Conservation (phyloP, 208 protist genomes). For the Crithidia sp. region DNA sequence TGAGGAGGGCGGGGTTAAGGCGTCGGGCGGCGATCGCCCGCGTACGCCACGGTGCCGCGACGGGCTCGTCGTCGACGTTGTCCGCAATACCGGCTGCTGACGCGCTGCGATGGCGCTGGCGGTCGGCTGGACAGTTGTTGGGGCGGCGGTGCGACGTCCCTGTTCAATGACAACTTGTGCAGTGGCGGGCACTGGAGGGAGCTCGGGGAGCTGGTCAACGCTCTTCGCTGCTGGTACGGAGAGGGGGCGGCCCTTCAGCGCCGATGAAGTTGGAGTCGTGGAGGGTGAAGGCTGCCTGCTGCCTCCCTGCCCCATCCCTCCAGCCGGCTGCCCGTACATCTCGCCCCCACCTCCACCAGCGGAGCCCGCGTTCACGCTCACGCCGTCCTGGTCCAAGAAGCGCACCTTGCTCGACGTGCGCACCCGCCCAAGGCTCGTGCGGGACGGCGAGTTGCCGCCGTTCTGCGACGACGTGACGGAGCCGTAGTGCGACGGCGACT, state of each 20-base stretch:
- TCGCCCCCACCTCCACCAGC: no score
- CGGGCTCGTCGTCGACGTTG: not conserved
- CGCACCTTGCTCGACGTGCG: conserved; percentile 24
- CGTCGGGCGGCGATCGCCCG: not conserved
- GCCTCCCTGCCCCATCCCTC: no score
- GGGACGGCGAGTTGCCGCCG: conserved; percentile 17
- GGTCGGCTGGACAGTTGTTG: not conserved
- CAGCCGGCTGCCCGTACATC: no score
- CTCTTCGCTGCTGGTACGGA: not conserved
- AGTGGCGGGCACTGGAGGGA: conserved; percentile 16
- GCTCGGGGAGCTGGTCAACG: conserved; percentile 1
- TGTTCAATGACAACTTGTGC: conserved; percentile 16
- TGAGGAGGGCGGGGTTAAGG: conserved; percentile 2
- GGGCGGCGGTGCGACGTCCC: conserved; percentile 1
- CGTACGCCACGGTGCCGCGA: not conserved
- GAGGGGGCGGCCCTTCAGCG: conserved; percentile 5
- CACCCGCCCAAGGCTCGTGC: conserved; percentile 5
- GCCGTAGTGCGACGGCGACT: conserved; percentile 8
- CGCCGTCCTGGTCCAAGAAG: conserved; percentile 20
- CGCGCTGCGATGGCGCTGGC: no score
- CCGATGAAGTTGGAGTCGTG: not conserved
- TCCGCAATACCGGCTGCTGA: no score
- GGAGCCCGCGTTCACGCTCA: no score
- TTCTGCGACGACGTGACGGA: conserved; percentile 22
- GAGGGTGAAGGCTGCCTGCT: no score